Base-by-base conservation (phyloP, 345 rosid genomes). In the Salix suchowensis region DNA sequence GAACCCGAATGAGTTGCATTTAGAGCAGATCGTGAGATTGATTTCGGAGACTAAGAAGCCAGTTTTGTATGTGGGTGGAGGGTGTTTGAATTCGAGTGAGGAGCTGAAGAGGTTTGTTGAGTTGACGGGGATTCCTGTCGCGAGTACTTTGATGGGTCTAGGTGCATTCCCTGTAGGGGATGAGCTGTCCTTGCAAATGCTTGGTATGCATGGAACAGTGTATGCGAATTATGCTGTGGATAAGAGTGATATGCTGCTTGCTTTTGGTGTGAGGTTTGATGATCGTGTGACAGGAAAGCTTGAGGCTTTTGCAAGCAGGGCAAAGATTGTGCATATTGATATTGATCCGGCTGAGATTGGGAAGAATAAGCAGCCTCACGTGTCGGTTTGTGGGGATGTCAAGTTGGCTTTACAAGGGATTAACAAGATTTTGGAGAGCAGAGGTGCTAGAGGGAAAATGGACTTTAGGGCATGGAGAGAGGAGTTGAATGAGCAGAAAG, bases 141-240 rank as follows among this genome's bases (percentile, higher is more conserved):
- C 98, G 1, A 94, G 97, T 88, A 96, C 99, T 67, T 87, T 96
- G 87, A 96, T 96, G 99, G 99, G 99, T 48, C 89, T 94, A 24
- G 99, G 99, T 0, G 73, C 95, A 1, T 94, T 80, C 72, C 95
- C 97, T 0, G 76, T 85, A 72, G 64, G 86, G 1, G 89, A 88
- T 84, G 91, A 90, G 2, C 70, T 96, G 78, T 94, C 99, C 0
- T 75, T 96, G 71, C 91, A 86, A 58, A 94, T 96, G 99, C 92
- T 96, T 70, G 99, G 99, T 24, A 96, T 96, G 99, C 99, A 94
- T 55, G 99, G 99, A 28, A 92, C 98, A 4, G 97, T 96, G 60
- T 92, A 82, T 72, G 99, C 97, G 1, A 96, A 96, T 75, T 93
- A 96, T 85, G 86, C 98, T 23, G 95, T 96, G 72, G 98, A 96